These are phyloP conservation scores for Lipomyces starkeyi DNA, from an alignment of 805 yeast genomes.

Conservation along the genomic window DNA sequence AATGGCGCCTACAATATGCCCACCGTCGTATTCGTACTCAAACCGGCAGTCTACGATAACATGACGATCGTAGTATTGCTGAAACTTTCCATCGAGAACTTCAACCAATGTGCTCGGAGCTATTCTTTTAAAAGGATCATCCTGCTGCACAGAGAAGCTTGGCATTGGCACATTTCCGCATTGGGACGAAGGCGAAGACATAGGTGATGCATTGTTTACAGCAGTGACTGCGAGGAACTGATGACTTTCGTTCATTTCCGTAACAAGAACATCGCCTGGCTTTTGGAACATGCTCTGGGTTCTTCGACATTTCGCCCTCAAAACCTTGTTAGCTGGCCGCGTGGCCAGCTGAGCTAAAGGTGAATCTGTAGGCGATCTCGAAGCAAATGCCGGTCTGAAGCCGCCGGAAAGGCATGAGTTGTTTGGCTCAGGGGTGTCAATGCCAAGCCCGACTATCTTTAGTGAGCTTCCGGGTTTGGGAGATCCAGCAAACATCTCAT, in stretches of 20 bases:
- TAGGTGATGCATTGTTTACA: constrained; percentile 23
- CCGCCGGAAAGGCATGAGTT: constrained; percentile 23
- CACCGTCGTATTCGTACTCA: constrained; percentile 89
- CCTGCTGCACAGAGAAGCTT: constrained; percentile 19
- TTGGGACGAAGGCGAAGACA: constrained; percentile 31
- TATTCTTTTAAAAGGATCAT: constrained; percentile 74
- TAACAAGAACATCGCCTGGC: constrained; percentile 54
- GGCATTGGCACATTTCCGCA: constrained; percentile 30
- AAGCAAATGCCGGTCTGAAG: constrained; percentile 25
- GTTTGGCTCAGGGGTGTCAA: constrained; percentile 25
- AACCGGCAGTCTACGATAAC: constrained; percentile 86
- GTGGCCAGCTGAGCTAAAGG: constrained; percentile 23
- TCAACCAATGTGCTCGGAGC: constrained; percentile 61
- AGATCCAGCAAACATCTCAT: constrained; percentile 13
- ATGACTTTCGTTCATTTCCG: constrained; percentile 45
- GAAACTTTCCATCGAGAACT: constrained; percentile 62
- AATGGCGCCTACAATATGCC: constrained; percentile 84
- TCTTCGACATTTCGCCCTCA: constrained; percentile 55
- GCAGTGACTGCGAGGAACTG: constrained; percentile 12
- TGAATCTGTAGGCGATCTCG: constrained; percentile 17
- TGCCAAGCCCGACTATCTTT: constrained; percentile 23
- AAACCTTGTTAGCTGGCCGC: constrained; percentile 23
- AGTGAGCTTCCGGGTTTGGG: constrained; percentile 13
- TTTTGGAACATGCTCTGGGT: constrained; percentile 73
- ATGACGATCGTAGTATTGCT: constrained; percentile 59